These are phyloP conservation scores for Aspergillus felis DNA, from an alignment of 2,329 filamentous ascomycete genomes.

Conservation along the genomic window DNA sequence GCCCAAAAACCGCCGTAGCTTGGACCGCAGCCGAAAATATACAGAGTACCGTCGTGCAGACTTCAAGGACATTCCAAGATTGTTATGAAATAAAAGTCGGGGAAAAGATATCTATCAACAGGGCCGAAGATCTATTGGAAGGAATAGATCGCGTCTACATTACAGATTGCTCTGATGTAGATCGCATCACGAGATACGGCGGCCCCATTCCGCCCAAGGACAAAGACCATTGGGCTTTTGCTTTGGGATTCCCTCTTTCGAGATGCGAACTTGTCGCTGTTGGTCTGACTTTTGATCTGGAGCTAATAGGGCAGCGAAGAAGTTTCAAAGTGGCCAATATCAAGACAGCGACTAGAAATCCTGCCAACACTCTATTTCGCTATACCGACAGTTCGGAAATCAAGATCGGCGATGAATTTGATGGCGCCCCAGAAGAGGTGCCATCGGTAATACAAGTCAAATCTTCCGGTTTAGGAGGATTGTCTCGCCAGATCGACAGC, in stretches of 20 bases:
- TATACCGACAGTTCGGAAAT: slow-evolving; percentile 33
- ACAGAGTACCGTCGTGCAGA: slow-evolving; percentile 64
- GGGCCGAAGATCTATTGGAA: slow-evolving; percentile 48
- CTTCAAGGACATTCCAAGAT: slow-evolving; percentile 70
- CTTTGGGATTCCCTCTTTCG: slow-evolving; percentile 41
- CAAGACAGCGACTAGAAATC: slow-evolving; percentile 40
- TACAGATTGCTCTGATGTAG: slow-evolving; percentile 52
- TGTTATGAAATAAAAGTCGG: slow-evolving; percentile 68
- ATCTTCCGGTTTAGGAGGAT: slow-evolving; percentile 59
- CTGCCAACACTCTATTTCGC: slow-evolving; percentile 30
- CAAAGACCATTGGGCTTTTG: slow-evolving; percentile 47
- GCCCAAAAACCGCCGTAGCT: slow-evolving; percentile 56
- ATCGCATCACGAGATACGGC: slow-evolving; percentile 34
- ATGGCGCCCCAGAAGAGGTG: slow-evolving; percentile 10
- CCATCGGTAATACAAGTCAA: slow-evolving; percentile 28
- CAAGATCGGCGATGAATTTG: slow-evolving; percentile 26
- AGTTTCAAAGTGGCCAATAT: slow-evolving; percentile 62
- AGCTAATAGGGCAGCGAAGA: slow-evolving; percentile 54
- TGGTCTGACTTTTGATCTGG: slow-evolving; percentile 66
- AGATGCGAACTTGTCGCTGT: slow-evolving; percentile 65
- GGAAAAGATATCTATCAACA: slow-evolving; percentile 62
- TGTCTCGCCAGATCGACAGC: slow-evolving; percentile 59
- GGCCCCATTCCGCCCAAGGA: slow-evolving; percentile 36
- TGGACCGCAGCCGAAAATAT: slow-evolving; percentile 62
- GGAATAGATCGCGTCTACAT: slow-evolving; percentile 58